Conservation (phyloP, 768 basidiomycete species). For the Pisolithus microcarpus region DNA sequence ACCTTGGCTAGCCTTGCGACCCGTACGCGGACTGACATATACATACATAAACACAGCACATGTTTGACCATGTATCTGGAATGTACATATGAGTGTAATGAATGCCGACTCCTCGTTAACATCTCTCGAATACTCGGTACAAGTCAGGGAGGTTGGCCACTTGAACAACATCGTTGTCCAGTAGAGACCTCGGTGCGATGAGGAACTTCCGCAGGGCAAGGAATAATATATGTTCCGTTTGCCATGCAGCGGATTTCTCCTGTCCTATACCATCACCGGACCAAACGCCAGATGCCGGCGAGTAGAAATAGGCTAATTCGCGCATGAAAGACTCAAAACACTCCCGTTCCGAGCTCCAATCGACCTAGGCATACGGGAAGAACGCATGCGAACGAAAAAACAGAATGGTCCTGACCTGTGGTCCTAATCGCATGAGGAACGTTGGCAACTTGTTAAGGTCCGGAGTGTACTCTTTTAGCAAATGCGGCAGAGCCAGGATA, state of each 20-base stretch:
- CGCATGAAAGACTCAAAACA: constrained; percentile 84
- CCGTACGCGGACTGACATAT: not conserved
- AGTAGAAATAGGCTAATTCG: constrained; percentile 90
- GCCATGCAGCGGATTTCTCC: constrained; percentile 63
- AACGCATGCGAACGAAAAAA: not conserved
- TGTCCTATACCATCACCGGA: constrained; percentile 32
- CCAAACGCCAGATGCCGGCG: constrained; percentile 35
- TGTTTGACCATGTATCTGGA: too few species aligned
- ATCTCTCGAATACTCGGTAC: constrained; percentile 92
- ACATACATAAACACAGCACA: not conserved
- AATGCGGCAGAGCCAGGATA: constrained; percentile 72
- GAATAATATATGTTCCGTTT: constrained; percentile 86
- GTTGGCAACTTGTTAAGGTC: constrained; percentile 85
- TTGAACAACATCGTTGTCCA: constrained; percentile 74
- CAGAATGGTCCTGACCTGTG: constrained; percentile 50
- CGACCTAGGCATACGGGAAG: constrained; percentile 47
- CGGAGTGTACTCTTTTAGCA: constrained; percentile 84
- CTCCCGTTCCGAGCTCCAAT: constrained; percentile 78
- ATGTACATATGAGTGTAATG: too few species aligned
- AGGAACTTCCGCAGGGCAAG: constrained; percentile 79
- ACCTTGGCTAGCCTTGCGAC: constrained; percentile 6
- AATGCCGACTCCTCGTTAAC: constrained; percentile 35
- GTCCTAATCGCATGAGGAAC: constrained; percentile 86
- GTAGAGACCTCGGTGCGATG: constrained; percentile 53
- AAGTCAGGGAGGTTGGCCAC: constrained; percentile 86